phyloP scores from a whole-genome alignment of 257 asterid species.

The Ligustrum vulgare region DNA sequence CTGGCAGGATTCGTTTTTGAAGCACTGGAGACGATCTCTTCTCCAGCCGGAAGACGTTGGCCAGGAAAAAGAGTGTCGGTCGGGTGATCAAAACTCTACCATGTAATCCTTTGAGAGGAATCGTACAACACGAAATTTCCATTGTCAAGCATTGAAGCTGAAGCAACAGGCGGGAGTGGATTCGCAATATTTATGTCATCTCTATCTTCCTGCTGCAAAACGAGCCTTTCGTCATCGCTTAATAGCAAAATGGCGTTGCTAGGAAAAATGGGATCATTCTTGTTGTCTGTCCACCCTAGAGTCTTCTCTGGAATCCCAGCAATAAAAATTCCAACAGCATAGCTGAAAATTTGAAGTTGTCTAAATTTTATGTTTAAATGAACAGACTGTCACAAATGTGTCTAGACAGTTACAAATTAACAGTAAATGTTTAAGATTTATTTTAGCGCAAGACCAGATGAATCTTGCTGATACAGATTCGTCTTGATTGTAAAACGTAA shows the following conservation, averaged over 20 bases:
- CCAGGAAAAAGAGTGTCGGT: constrained; percentile 48
- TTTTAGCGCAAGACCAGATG: too few species aligned
- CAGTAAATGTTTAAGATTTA: too few species aligned
- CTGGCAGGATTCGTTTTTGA: constrained; percentile 26
- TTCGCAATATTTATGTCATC: background rate
- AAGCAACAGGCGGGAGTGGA: background rate
- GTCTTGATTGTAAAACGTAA: too few species aligned
- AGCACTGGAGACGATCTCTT: constrained; percentile 37
- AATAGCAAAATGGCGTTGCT: constrained; percentile 18
- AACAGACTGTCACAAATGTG: too few species aligned
- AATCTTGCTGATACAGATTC: too few species aligned
- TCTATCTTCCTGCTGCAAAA: constrained; percentile 26
- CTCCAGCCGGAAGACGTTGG: constrained; percentile 26
- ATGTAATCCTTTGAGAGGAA: constrained; percentile 14
- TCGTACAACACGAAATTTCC: constrained; percentile 58
- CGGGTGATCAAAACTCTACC: constrained; percentile 61
- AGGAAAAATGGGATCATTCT: constrained; percentile 23
- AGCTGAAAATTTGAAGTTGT: too few species aligned
- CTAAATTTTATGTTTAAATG: too few species aligned
- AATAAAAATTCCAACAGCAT: constrained; percentile 29
- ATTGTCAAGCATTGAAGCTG: constrained; percentile 44
- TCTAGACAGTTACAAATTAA: too few species aligned
- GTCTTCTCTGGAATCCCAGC: constrained; percentile 14
- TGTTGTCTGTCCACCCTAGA: constrained; percentile 36
- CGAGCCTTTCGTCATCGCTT: constrained; percentile 36